Conservation (phyloP, 345 rosid genomes). For the Turnera subulata region DNA sequence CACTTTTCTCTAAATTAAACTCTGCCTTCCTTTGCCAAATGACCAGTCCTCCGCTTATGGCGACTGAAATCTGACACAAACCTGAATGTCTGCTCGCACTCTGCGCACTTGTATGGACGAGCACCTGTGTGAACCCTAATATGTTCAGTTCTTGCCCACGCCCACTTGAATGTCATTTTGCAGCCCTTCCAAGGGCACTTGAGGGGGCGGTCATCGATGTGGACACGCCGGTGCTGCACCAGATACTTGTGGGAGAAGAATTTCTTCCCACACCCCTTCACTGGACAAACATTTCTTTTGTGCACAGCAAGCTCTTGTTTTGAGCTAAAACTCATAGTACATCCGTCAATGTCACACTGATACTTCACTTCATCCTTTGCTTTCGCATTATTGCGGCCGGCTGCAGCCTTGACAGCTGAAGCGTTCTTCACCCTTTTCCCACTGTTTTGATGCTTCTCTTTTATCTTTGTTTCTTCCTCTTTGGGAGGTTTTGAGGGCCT, state of each 20-base stretch:
- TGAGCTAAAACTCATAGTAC: constrained; percentile 71
- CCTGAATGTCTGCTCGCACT: constrained; percentile 89
- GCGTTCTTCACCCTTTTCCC: constrained; percentile 45
- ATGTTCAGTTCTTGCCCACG: constrained; percentile 97
- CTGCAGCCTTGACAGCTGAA: constrained; percentile 24
- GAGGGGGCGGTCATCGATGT: constrained; percentile 85
- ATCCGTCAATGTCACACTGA: constrained; percentile 87
- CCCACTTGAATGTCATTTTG: constrained; percentile 97
- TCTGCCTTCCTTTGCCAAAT: constrained; percentile 51
- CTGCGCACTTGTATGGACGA: constrained; percentile 79
- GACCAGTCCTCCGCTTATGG: constrained; percentile 94
- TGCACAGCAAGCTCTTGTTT: constrained; percentile 68
- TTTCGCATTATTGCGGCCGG: constrained; percentile 33
- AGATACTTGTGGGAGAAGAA: constrained; percentile 94
- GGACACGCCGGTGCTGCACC: constrained; percentile 92
- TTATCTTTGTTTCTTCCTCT: constrained; percentile 29
- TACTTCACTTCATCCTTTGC: constrained; percentile 50
- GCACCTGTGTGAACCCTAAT: constrained; percentile 97
- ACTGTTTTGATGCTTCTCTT: constrained; percentile 41
- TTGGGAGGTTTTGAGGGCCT: constrained; percentile 46
- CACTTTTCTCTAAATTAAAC: constrained; percentile 10
- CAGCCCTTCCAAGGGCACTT: constrained; percentile 99
- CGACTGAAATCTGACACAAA: constrained; percentile 96
- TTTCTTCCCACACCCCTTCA: constrained; percentile 87
- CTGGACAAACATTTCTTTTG: constrained; percentile 82